These are phyloP conservation scores for Fusarium tupiense DNA, from an alignment of 2,329 filamentous ascomycete species.

Conservation along the genomic window DNA sequence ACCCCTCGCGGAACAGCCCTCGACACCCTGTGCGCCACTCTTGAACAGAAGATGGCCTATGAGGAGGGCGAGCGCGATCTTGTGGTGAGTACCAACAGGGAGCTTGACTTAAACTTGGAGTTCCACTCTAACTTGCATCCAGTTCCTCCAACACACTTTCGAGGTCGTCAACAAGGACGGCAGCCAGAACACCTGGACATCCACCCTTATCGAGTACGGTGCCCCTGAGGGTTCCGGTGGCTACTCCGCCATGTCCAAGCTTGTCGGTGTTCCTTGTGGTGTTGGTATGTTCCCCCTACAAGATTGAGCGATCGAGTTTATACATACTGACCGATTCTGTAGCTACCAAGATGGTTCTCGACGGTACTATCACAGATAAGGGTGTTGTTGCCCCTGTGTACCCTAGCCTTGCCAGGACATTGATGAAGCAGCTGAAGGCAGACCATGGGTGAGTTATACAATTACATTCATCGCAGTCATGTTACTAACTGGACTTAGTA, in stretches of 20 bases:
- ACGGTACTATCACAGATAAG: slow-evolving; percentile 77
- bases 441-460: slow-evolving; percentile 64
- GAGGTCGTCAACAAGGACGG: slow-evolving; percentile 64
- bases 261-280: slow-evolving; percentile 76
- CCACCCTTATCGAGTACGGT: slow-evolving; percentile 85
- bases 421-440: slow-evolving; percentile 82
- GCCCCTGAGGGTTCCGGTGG: slow-evolving; percentile 77
- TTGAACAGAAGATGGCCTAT: slow-evolving; percentile 75
- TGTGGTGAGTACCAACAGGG: slow-evolving; percentile 46
- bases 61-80: slow-evolving; percentile 72
- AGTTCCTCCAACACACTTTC: slow-evolving; percentile 69
- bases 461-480: neutral
- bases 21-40: slow-evolving; percentile 73
- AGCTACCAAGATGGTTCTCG: slow-evolving; percentile 78
- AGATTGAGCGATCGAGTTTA: neutral
- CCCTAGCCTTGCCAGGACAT: slow-evolving; percentile 73
- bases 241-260: slow-evolving; percentile 85
- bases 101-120: neutral
- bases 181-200: slow-evolving; percentile 81
- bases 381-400: slow-evolving; percentile 82
- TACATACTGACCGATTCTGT: neutral
- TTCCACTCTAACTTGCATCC: neutral
- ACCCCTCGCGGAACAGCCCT: slow-evolving; percentile 71
- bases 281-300: slow-evolving; percentile 39
- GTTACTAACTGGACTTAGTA: slow-evolving; percentile 3